Percentiles rank a stretch among this genome's conserved stretches.
These are phyloP conservation scores for Podila horticola DNA, from an alignment of 192 early-diverging fungal genomes.

Conservation along the genomic window DNA sequence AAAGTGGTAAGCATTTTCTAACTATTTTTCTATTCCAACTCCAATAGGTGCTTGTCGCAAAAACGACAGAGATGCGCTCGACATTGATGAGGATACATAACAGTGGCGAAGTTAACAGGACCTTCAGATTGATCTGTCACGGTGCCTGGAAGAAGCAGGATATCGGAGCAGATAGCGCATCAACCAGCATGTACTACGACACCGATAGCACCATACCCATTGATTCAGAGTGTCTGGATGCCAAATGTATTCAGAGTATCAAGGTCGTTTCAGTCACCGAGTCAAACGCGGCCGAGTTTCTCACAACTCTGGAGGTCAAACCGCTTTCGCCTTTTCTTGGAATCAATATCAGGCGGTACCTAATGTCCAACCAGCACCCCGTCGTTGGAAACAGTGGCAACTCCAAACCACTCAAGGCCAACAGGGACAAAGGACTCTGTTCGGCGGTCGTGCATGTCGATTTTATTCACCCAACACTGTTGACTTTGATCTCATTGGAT, in stretches of 20 bases:
- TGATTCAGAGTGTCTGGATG: constrained; percentile 4
- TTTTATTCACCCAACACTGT: constrained; percentile 51
- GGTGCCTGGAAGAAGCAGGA: constrained; percentile 10
- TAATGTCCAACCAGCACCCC: constrained; percentile 58
- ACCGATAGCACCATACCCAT: background rate
- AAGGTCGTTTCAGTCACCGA: constrained; percentile 25
- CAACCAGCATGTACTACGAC: background rate
- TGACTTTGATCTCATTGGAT: constrained; percentile 18
- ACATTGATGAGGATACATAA: constrained; percentile 47
- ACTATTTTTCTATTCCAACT: background rate
- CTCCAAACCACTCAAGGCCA: constrained; percentile 61
- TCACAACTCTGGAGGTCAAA: constrained; percentile 46
- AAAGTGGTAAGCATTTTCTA: constrained; percentile 16
- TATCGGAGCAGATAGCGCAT: background rate
- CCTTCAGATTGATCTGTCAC: constrained; percentile 53
- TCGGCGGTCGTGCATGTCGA: constrained; percentile 55
- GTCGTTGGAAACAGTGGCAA: constrained; percentile 66
- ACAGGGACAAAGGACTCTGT: constrained; percentile 68
- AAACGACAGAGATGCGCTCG: constrained; percentile 32
- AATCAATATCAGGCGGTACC: constrained; percentile 61
- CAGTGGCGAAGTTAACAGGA: constrained; percentile 23
- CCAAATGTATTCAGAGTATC: constrained; percentile 23
- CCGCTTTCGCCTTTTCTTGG: constrained; percentile 43
- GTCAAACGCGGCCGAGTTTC: constrained; percentile 50
- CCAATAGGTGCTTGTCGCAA: constrained; percentile 58